Base-by-base conservation (phyloP, 140 eudicot species). In the Anethum foeniculum region DNA sequence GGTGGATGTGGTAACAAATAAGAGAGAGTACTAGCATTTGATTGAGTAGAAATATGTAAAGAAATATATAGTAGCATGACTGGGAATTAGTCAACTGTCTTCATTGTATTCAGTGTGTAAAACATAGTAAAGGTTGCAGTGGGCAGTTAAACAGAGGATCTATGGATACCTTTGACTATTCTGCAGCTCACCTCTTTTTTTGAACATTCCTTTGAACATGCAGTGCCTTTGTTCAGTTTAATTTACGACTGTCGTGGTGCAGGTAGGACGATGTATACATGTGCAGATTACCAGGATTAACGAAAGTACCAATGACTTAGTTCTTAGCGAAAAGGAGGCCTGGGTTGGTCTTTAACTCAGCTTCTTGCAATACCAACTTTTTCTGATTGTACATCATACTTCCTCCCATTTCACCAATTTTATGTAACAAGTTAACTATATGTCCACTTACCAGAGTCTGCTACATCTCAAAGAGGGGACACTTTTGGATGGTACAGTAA, bases 401-500 rank as follows among this genome's bases (percentile, higher is more conserved):
- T 73, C 52, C 77, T 28, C 71, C 16, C 36, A 11, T 39, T 16
- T 23, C 41, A 19, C 19, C 52, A 4, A 30, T 71, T 71, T 34
- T 34, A 34, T 62, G 68, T 16, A 69, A 16, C 48, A 18, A 12
- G 27, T 27, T 76, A 72, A 75, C 82, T 38, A 27, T 73, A 36
- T 34, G 38, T 80, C 18, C 79, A 23, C 72, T 77, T 62, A 58
- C 64, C 84, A 95, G 99, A 90, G 77, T 82, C 79, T 83, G 58
- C 68, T 83, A 86, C 85, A 95, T 80, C 97, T 95, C 62, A 88
- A 79, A 46, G 95, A 86, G 82, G 99, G 99, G 75, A 83, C 97
- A 21, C 97, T 95, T 90, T 79, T 92, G 64, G 91, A 95, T 38
- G 99, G 99, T 58, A 95, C 97, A 11, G 97, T 95, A 54, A 85